Evolutionary conservation across 108 stramenopile species (phyloP).

Genomic region (Schizochytrium sp.): DNA sequence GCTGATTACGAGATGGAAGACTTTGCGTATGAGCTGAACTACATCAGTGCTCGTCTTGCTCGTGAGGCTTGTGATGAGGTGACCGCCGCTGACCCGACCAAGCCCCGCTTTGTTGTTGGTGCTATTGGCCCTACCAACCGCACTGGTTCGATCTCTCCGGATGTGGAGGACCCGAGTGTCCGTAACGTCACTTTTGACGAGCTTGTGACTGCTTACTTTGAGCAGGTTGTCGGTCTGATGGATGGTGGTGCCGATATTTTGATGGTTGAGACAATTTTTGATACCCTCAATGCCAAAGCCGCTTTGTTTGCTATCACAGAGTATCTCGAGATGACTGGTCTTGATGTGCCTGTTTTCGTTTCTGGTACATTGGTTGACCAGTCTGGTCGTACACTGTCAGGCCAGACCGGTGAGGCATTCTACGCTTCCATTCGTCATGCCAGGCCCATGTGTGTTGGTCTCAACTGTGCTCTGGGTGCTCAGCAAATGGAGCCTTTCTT

Average conservation of each 20-base stretch:
- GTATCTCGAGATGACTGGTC: conserved; percentile 87
- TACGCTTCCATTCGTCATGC: conserved; percentile 95
- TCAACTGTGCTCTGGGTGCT: conserved; percentile 98
- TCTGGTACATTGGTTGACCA: conserved; percentile 98
- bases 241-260: conserved; percentile 95
- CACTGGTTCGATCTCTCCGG: conserved; percentile 94
- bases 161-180: conserved; percentile 91
- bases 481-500: conserved; percentile 96
- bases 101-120: conserved; percentile 96
- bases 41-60: conserved; percentile 88
- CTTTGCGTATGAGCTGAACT: conserved; percentile 94
- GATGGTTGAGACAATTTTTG: conserved; percentile 99
- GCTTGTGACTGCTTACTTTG: conserved; percentile 95
- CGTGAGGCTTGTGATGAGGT: conserved; percentile 95
- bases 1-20: conserved; percentile 97
- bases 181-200: conserved; percentile 98
- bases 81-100: conserved; percentile 90
- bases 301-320: conserved; percentile 93
- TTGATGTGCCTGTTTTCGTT: conserved; percentile 95
- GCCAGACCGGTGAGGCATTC: conserved; percentile 98
- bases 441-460: conserved; percentile 97
- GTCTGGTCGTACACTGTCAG: conserved; percentile 95
- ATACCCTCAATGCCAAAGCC: conserved; percentile 97
- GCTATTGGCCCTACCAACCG: conserved; percentile 97
- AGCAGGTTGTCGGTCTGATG: conserved; percentile 91